Base-by-base conservation (phyloP, 495 filamentous ascomycete genomes). In the Xylaria intraflava region DNA sequence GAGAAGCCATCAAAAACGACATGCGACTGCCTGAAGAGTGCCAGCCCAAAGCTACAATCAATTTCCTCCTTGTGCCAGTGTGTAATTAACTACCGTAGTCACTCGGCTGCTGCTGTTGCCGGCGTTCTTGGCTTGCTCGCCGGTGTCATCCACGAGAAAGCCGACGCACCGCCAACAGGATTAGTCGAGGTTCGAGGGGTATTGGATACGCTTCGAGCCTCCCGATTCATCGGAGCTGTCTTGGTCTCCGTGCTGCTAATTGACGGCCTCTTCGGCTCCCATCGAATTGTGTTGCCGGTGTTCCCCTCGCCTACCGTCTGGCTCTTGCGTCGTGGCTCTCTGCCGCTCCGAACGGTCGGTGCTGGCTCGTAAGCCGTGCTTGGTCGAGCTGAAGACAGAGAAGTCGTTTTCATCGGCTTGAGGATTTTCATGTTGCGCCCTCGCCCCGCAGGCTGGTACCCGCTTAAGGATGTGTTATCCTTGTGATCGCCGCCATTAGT, bases 91-190 rank as follows among this genome's bases (percentile, higher is more conserved):
- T 29, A 43, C 8, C 3, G 11, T 43, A 31, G 19, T 52, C 49
- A 72, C 39, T 74, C 69, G 9, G 63, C 62, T 39, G 60, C 51
- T 3, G 68, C 55, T 6, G 68, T 57, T 0, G n/a, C n/a, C n/a
- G 71, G 61, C 27, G 70, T 61, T 58, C 68, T 74, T 10, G 69
- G 55, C 64, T 74, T 72, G 40, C 46, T 59, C 35, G 66, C 55
- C 29, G 66, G 51, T 26, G 64, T 74, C 69, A 96, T 82, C 90
- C 91, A 98, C n/a, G 86, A 80, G 74, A 98, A 98, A 12, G 93
- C 93, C 22, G 89, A 92, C n/a, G 88, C 93, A 31, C 88, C 85
- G 10, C 93, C 93, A 35, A 96, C 76, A 2, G 93, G 91, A 65
- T 96, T 96, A 20, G 83, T 67, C 31, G 70, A 69, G 8, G 76